Base-by-base conservation (phyloP, 352 stramenopile genomes). In the Phytophthora fragariaefolia region DNA sequence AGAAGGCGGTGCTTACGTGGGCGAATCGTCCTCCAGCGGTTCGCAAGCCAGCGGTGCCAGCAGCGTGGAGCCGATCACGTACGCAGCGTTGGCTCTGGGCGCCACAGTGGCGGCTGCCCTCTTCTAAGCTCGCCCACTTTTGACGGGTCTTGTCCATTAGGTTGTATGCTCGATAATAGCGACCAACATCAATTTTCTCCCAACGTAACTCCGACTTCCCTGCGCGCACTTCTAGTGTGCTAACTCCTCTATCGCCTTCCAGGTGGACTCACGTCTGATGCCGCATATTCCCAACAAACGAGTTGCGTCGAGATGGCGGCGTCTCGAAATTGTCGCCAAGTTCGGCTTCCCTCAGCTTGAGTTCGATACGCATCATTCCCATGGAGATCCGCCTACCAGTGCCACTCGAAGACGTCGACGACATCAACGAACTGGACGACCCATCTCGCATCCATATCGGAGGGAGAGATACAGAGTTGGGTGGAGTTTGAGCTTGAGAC, bases 261-360 rank as follows among this genome's bases (percentile, higher is more conserved):
- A n/a, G 26, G 17, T 22, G 52, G 2, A 17, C 36, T 71, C 23
- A 76, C n/a, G 55, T 60, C 17, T 64, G 48, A 17, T 62, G 61
- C 1, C 66, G 57, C 18, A 57, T 51, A 17, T 45, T 66, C 36
- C 66, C 66, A 2, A 69, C 20, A 20, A 78, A 62, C 4, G 55
- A 77, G 1, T 54, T 74, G n/a, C 62, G 64, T 45, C 60, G 61
- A 36, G 63, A 71, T 18, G 63, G 57, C 17, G 40, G 62, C 0
- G 47, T 49, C 10, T 74, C 56, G 20, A 90, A 83, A 1, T 88
- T 74, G 55, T 85, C 80, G 47, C 76, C 77, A 9, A 89, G 67
- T 32, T 79, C 70, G 0, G 74, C 67, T 23, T 92, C 80, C 26
- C 89, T 92, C 13, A 90, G 51, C 28, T 82, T 90, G 3, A 90